Evolutionary conservation across 2,329 filamentous ascomycete genomes (phyloP).

Genomic region (Pezicula neosporulosa): DNA sequence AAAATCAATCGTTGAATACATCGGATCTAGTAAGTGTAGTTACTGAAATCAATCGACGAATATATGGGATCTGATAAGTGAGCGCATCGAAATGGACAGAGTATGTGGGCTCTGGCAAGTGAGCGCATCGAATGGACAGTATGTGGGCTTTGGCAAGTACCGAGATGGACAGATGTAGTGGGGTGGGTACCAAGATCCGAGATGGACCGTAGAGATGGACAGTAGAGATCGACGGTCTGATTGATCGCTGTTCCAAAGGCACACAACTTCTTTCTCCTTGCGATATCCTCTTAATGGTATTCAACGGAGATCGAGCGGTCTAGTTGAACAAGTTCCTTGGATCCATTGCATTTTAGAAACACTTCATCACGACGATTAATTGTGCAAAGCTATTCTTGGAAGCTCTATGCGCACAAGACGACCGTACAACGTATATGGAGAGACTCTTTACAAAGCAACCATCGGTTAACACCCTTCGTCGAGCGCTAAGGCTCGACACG

Average conservation of each 20-base stretch:
- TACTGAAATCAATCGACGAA: too few species aligned
- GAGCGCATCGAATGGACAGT: too few species aligned
- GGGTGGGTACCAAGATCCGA: too few species aligned
- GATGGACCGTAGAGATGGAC: too few species aligned
- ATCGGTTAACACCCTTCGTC: constrained; percentile 1
- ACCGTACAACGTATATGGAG: constrained; percentile 36
- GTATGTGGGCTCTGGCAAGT: too few species aligned
- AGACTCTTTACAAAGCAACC: constrained; percentile 30
- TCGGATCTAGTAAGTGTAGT: too few species aligned
- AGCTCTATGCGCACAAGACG: constrained; percentile 36
- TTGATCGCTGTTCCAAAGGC: constrained; percentile 1
- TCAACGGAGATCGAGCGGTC: constrained; percentile 2
- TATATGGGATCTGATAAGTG: too few species aligned
- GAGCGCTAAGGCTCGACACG: constrained; percentile 2
- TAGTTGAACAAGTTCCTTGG: constrained; percentile 6
- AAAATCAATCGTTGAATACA: too few species aligned
- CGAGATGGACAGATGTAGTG: too few species aligned
- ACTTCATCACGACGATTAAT: constrained; percentile 1
- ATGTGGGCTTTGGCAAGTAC: too few species aligned
- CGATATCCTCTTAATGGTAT: constrained; percentile 1
- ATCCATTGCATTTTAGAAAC: constrained; percentile 2
- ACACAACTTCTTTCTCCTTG: constrained; percentile 1
- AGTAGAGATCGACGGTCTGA: too few species aligned
- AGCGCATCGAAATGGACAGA: too few species aligned
- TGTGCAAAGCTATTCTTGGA: constrained; percentile 38